Conservation (phyloP, 2,329 filamentous ascomycete genomes). For the Plenodomus lindquistii region DNA sequence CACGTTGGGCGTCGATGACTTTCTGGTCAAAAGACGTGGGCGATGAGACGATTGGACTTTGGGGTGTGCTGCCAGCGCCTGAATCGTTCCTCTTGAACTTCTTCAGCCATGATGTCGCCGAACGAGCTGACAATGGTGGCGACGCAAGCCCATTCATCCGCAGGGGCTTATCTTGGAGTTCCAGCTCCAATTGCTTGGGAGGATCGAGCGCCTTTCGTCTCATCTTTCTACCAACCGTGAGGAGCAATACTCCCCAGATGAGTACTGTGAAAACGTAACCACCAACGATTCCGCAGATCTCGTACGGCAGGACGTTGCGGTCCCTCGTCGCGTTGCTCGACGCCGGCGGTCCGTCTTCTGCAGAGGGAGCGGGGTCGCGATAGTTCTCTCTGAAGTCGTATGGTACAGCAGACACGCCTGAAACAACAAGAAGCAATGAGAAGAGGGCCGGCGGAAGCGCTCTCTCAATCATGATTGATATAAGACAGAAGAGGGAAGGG, state of each 20-base stretch:
- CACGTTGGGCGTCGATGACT: slow-evolving; percentile 73
- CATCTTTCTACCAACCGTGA: slow-evolving; percentile 51
- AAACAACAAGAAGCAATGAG: slow-evolving; percentile 31
- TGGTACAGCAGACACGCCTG: slow-evolving; percentile 26
- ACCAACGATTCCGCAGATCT: slow-evolving; percentile 82
- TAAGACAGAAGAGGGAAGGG: slow-evolving; percentile 8
- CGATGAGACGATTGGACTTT: slow-evolving; percentile 55
- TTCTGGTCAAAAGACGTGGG: slow-evolving; percentile 75
- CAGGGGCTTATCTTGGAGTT: slow-evolving; percentile 57
- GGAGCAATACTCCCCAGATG: slow-evolving; percentile 67
- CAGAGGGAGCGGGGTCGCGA: slow-evolving; percentile 29
- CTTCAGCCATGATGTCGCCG: slow-evolving; percentile 38
- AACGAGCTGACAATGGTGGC: slow-evolving; percentile 34
- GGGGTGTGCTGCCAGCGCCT: slow-evolving; percentile 29
- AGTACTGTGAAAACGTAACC: slow-evolving; percentile 80
- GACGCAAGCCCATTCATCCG: slow-evolving; percentile 22
- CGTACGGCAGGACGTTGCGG: slow-evolving; percentile 69
- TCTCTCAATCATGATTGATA: slow-evolving; percentile 33
- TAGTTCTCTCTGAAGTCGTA: slow-evolving; percentile 34
- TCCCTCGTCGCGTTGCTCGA: slow-evolving; percentile 36
- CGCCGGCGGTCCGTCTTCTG: slow-evolving; percentile 35
- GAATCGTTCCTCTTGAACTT: slow-evolving; percentile 40
- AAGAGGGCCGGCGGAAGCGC: slow-evolving; percentile 29
- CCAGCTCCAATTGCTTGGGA: slow-evolving; percentile 57
- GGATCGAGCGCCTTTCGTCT: slow-evolving; percentile 55